phyloP scores from a whole-genome alignment of 2,329 filamentous ascomycete species.

The Fonsecaea monophora region DNA sequence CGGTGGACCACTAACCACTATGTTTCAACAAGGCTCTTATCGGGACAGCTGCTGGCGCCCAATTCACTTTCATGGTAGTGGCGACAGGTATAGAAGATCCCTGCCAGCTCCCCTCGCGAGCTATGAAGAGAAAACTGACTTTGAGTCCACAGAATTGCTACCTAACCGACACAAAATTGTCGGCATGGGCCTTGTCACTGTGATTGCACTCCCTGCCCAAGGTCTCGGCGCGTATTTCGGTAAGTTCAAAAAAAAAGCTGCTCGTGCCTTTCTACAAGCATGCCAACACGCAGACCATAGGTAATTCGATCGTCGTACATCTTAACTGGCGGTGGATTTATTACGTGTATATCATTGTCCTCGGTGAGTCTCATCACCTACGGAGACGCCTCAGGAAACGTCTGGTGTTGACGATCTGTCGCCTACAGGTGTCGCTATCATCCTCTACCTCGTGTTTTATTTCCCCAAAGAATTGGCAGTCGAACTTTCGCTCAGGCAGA shows the following conservation, averaged over 20 bases:
- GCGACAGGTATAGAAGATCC: constrained; percentile 6
- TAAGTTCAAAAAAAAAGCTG: constrained; percentile 18
- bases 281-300: background rate
- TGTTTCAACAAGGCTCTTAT: constrained; percentile 3
- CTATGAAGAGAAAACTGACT: too few species aligned
- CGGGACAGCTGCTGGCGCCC: constrained; percentile 8
- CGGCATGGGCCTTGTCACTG: background rate
- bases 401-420: too few species aligned
- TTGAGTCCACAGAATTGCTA: background rate
- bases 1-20: background rate
- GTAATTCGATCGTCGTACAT: background rate
- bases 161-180: background rate
- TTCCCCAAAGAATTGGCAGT: constrained; percentile 48
- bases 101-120: too few species aligned
- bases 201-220: background rate
- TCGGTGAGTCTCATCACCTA: constrained; percentile 42
- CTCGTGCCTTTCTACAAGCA: background rate
- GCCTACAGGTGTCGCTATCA: constrained; percentile 48
- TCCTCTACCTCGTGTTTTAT: constrained; percentile 50
- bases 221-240: background rate
- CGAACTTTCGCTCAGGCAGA: constrained; percentile 43
- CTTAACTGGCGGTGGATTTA: constrained; percentile 46
- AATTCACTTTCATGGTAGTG: constrained; percentile 23
- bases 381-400: background rate
- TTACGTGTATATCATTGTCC: constrained; percentile 48